Percentiles rank a stretch among this genome's conserved stretches.
These are phyloP conservation scores for Orobanche coerulescens DNA, from an alignment of 257 asterid genomes.

Conservation along the genomic window DNA sequence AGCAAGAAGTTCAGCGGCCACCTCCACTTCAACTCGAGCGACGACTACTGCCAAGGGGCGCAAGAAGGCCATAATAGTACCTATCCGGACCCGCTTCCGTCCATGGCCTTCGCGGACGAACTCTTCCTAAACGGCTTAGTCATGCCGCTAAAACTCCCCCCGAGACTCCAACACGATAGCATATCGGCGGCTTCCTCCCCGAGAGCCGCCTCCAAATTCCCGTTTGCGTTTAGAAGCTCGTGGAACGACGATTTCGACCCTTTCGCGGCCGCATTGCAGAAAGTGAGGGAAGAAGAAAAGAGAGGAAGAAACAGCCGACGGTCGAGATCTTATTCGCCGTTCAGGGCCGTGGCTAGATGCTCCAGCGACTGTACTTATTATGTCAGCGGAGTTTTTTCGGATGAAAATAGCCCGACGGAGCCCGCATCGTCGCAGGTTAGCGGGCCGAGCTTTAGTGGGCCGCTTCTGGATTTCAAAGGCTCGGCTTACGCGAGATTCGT, in stretches of 20 bases:
- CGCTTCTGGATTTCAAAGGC: slow-evolving; percentile 54
- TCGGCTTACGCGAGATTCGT: slow-evolving; percentile 65
- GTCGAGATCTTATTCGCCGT: slow-evolving; percentile 50
- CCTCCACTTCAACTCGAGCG: too few species aligned
- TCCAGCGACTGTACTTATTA: slow-evolving; percentile 12
- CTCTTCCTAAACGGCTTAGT: slow-evolving; percentile 53
- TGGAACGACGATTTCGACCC: too few species aligned
- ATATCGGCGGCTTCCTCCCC: slow-evolving; percentile 37
- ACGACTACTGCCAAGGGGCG: too few species aligned
- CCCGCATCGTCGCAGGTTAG: too few species aligned
- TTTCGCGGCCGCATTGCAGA: too few species aligned
- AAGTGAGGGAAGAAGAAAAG: slow-evolving; percentile 51
- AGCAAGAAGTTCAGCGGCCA: slow-evolving; percentile 37
- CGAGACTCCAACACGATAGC: slow-evolving; percentile 39
- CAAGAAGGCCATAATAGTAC: too few species aligned
- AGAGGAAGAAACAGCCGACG: slow-evolving; percentile 44
- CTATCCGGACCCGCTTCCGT: slow-evolving; percentile 30
- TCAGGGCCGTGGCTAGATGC: slow-evolving; percentile 25
- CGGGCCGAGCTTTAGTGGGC: slow-evolving; percentile 29
- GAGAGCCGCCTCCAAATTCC: slow-evolving; percentile 31
- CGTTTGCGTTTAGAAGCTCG: slow-evolving; percentile 34
- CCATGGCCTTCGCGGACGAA: slow-evolving; percentile 67
- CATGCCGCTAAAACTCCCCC: slow-evolving; percentile 75
- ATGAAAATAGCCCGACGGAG: not conserved
- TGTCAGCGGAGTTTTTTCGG: not conserved